Evolutionary conservation across 805 yeast species (phyloP).

Genomic region (Metschnikowia sp.): DNA sequence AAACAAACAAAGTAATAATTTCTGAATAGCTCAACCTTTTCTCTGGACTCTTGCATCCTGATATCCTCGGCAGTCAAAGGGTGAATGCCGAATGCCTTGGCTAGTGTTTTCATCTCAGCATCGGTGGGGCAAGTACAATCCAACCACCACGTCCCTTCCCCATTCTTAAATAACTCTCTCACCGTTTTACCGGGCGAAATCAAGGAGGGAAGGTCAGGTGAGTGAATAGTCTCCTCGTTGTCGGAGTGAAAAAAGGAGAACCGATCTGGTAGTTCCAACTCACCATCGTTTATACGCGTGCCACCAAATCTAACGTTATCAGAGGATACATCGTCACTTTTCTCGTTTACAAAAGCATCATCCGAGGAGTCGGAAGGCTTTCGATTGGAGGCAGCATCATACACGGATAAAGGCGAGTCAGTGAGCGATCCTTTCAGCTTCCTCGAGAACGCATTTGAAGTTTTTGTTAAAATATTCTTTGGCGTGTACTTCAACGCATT

Average conservation of each 20-base stretch:
- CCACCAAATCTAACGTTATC: conserved; percentile 42
- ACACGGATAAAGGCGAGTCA: background rate
- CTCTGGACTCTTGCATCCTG: conserved; percentile 93
- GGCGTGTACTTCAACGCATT: conserved; percentile 69
- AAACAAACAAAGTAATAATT: conserved; percentile 93
- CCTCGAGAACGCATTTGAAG: conserved; percentile 3
- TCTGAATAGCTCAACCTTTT: conserved; percentile 89
- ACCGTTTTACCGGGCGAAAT: conserved; percentile 63
- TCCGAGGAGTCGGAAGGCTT: conserved; percentile 23
- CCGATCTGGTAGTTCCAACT: conserved; percentile 57
- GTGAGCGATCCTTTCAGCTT: background rate
- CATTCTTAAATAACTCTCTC: conserved; percentile 64
- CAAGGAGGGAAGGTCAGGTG: conserved; percentile 80
- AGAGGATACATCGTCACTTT: conserved; percentile 20
- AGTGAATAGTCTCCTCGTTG: conserved; percentile 82
- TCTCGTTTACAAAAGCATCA: conserved; percentile 21
- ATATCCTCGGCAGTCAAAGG: conserved; percentile 98
- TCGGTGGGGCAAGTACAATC: conserved; percentile 95
- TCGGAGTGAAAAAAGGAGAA: conserved; percentile 82
- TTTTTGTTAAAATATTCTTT: conserved; percentile 26
- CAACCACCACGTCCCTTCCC: conserved; percentile 90
- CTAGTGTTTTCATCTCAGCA: conserved; percentile 85
- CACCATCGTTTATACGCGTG: conserved; percentile 30
- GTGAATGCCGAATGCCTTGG: conserved; percentile 95
- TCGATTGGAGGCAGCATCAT: conserved; percentile 1